Evolutionary conservation across 2,329 filamentous ascomycete species (phyloP).

Genomic region (Didymella glomerata): DNA sequence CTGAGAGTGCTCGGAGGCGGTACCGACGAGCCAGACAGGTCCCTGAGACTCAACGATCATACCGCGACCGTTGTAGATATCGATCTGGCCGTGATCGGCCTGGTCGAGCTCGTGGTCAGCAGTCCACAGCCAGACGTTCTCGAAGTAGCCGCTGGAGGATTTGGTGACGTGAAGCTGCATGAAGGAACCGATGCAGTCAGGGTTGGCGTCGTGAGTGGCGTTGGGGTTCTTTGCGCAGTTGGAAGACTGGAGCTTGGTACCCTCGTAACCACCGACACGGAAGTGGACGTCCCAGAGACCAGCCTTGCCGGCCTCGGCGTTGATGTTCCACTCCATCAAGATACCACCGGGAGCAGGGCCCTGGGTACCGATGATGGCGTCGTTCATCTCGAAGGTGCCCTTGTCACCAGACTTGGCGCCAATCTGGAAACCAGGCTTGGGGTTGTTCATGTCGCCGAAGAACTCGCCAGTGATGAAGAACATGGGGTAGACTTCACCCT

Average conservation of each 20-base stretch:
- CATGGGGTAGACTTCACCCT: slow-evolving; percentile 89
- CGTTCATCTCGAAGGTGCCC: slow-evolving; percentile 85
- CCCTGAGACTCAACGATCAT: slow-evolving; percentile 80
- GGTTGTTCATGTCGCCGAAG: slow-evolving; percentile 79
- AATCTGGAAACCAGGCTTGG: slow-evolving; percentile 84
- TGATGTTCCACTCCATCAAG: slow-evolving; percentile 90
- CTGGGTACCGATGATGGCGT: slow-evolving; percentile 84
- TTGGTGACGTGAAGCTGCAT: slow-evolving; percentile 66
- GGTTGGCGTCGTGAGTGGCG: slow-evolving; percentile 66
- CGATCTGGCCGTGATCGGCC: slow-evolving; percentile 75
- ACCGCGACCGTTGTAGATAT: slow-evolving; percentile 87
- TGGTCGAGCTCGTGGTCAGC: slow-evolving; percentile 89
- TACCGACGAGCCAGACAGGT: slow-evolving; percentile 77
- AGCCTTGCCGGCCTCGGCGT: slow-evolving; percentile 70
- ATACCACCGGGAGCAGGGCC: slow-evolving; percentile 87
- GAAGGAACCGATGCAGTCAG: slow-evolving; percentile 77
- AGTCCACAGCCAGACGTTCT: slow-evolving; percentile 92
- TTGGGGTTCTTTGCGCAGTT: slow-evolving; percentile 80
- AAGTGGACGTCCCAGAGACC: slow-evolving; percentile 97
- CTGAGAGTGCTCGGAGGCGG: slow-evolving; percentile 70
- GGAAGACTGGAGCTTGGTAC: slow-evolving; percentile 81
- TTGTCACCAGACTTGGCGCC: slow-evolving; percentile 75
- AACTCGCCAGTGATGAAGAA: slow-evolving; percentile 80
- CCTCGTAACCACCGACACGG: slow-evolving; percentile 86
- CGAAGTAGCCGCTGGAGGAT: slow-evolving; percentile 74